Base-by-base conservation (phyloP, 495 filamentous ascomycete genomes). In the Xylaria intraflava region DNA sequence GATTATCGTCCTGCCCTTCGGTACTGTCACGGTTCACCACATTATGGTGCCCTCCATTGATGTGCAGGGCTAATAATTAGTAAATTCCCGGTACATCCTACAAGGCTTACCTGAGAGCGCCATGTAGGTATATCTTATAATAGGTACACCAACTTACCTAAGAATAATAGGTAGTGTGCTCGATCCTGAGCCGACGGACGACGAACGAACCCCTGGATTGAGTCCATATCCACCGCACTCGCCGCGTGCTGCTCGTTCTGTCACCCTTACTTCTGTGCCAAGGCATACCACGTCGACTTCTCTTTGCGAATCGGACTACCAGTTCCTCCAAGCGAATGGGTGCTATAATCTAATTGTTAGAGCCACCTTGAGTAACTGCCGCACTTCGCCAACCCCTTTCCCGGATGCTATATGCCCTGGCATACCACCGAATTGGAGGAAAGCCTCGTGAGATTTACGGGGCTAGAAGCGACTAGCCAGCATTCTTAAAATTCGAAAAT, bases 191-290 rank as follows among this genome's bases (percentile, higher is more conserved):
- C 35, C 14, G 17, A 9, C n/a, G 35, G 17, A 38, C n/a, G 35
- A 14, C n/a, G 35, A 14, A 38, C 35, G 24, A 46, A 46, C 51
- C 51, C 51, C 51, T 53, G 51, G 49, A 46, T 36, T 23, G 51
- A 40, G 46, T 24, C 51, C 51, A 53, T 33, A 53, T 46, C 16
- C 46, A 45, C 50, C 44, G 33, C 42, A 26, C 49, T 53, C 36
- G 33, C 31, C 36, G 45, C 30, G 14, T 23, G 31, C 6, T 10
- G 8, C 8, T 38, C 41, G 35, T 26, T 14, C 48, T 41, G 17
- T 42, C 46, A 38, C 51, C 43, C 43, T 35, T 46, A 44, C 23
- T 33, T 17, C 23, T 17, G 33, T n/a, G 17, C 33, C 42, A 46
- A 31, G 20, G 30, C 42, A 38, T 31, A 46, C 20, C 40, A 31